Evolutionary conservation across 1,139 yeast genomes (phyloP), one percentile per base, ranked within the genome.

Genomic region (Pichia sp.): DNA sequence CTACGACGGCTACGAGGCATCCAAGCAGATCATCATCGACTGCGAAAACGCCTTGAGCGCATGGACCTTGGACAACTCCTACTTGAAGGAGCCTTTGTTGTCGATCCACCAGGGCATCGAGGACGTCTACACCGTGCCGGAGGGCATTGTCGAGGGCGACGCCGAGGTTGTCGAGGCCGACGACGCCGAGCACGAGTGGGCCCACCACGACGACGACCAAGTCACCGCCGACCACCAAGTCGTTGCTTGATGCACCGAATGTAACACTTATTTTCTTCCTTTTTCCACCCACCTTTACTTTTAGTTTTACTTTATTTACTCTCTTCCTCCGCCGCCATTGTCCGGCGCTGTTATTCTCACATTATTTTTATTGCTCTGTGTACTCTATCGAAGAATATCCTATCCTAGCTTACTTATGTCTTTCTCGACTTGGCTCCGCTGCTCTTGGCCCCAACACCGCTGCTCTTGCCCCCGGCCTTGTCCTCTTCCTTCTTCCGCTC

Each of bases 1-100:
- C 59, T 93, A 93, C 74, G 98, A 93, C 70, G 98, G 99, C 64
- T 92, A 90, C 75, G 98, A 93, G 72, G 96, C 97, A 56, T 88
- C 97, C 58, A 92, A 92, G 81, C 98, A 93, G 79, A 90, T 93
- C 75, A 90, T 93, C 68, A 87, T 90, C 70, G 99, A 93, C 73
- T 95, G 96, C 65, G 99, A 93, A 79, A 87, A 85, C 66, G 96
- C 98, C 57, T 82, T 93, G 71, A 93, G 95, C 65, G 83, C 90
- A 63, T 93, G 98, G 99, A 93, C 98, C 64, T 80, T 90, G 70
- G 98, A 92, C 75, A 82, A 89, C 67, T 97, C 98, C 64, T 90
- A 85, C 64, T 96, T 92, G 67, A 92, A 88, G 81, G 69, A 67
- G 59, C 98, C 98, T 66, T 84, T 97, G 60, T 80, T 92, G 69